Conservation (phyloP, 2,329 filamentous ascomycete genomes). For the Talaromyces islandicus region DNA sequence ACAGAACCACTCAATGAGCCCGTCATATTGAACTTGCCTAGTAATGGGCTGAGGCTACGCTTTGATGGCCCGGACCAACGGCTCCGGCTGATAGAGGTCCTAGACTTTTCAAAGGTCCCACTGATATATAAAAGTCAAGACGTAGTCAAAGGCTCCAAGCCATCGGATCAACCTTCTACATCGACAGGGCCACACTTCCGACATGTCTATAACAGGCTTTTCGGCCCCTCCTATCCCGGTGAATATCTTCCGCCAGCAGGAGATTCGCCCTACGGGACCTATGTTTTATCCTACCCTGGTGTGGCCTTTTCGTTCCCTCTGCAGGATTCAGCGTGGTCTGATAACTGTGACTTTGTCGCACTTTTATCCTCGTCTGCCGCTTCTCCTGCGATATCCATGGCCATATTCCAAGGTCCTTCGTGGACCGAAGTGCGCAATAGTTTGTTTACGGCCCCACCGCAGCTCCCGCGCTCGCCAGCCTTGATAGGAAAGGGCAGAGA, state of each 20-base stretch:
- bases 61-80: slow-evolving; percentile 94
- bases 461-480: slow-evolving; percentile 66
- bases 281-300: slow-evolving; percentile 89
- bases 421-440: slow-evolving; percentile 77
- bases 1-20: slow-evolving; percentile 67
- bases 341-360: slow-evolving; percentile 72
- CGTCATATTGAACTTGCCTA: slow-evolving; percentile 67
- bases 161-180: slow-evolving; percentile 24
- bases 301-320: slow-evolving; percentile 89
- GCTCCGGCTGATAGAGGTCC: slow-evolving; percentile 80
- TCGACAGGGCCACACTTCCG: slow-evolving; percentile 68
- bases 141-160: slow-evolving; percentile 56
- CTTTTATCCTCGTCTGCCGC: slow-evolving; percentile 73
- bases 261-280: slow-evolving; percentile 60
- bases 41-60: slow-evolving; percentile 80
- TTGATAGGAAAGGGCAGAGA: slow-evolving; percentile 68
- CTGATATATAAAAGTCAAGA: slow-evolving; percentile 79
- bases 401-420: slow-evolving; percentile 81
- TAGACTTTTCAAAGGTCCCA: slow-evolving; percentile 80
- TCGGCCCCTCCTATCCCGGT: slow-evolving; percentile 88
- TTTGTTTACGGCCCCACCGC: slow-evolving; percentile 69
- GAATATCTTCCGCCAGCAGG: slow-evolving; percentile 70
- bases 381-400: slow-evolving; percentile 76
- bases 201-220: slow-evolving; percentile 86
- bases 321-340: slow-evolving; percentile 65